Evolutionary conservation across 345 rosid species (phyloP).

Genomic region (Raphanus sativus): DNA sequence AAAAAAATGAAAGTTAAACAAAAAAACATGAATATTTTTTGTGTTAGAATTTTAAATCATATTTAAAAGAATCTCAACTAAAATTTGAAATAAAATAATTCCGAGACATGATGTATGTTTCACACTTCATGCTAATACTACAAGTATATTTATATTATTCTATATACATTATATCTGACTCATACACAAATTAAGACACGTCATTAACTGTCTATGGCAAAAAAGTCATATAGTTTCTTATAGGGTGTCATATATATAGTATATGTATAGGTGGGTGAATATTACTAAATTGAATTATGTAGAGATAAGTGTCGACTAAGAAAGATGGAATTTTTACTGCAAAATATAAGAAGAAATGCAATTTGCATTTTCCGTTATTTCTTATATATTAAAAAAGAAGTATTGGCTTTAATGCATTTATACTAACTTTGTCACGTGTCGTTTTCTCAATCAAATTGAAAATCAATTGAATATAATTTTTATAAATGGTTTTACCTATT

Average conservation of each 20-base stretch:
- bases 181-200: not conserved
- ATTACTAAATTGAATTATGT: not conserved
- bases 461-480: no score
- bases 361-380: not conserved
- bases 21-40: no score
- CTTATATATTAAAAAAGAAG: no score
- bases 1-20: no score
- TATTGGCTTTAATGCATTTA: no score
- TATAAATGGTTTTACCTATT: no score
- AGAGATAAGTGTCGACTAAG: not conserved
- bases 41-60: no score
- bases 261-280: conserved; percentile 1
- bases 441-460: no score
- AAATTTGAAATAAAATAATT: not conserved
- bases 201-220: conserved; percentile 4
- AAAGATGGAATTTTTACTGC: not conserved
- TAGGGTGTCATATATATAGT: not conserved
- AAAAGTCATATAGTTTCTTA: conserved; percentile 4
- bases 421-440: no score
- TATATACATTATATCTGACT: not conserved
- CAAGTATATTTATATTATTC: not conserved
- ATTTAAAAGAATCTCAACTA: no score
- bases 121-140: not conserved
- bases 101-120: not conserved
- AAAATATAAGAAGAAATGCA: not conserved